Conservation (phyloP, 2,329 filamentous ascomycete species). For the Aspergillus brunneoviolaceus region DNA sequence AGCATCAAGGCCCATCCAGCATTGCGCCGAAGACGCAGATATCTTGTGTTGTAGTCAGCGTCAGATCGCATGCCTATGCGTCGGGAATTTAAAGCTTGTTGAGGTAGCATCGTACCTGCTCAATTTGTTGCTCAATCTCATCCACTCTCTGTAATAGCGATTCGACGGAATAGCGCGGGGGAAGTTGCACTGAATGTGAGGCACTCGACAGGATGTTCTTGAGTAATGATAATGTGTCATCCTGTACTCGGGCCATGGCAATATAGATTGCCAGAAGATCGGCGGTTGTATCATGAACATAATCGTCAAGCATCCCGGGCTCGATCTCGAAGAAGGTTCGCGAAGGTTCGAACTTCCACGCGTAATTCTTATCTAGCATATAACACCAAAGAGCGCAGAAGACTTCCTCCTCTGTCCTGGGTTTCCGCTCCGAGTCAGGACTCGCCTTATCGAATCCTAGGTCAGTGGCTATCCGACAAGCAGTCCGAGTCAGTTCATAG, state of each 20-base stretch:
- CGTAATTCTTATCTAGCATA: slow-evolving; percentile 24
- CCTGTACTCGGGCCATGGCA: slow-evolving; percentile 21
- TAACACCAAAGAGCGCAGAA: slow-evolving; percentile 27
- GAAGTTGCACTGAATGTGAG: too few species aligned
- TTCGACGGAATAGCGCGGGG: too few species aligned
- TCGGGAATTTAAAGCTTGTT: too few species aligned
- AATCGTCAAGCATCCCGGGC: slow-evolving; percentile 4
- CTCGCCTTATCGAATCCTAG: slow-evolving; percentile 10
- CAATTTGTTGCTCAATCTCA: too few species aligned
- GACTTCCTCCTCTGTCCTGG: slow-evolving; percentile 18
- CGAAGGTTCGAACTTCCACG: slow-evolving; percentile 18
- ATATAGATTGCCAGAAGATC: slow-evolving; percentile 21
- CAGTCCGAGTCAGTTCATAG: slow-evolving; percentile 20
- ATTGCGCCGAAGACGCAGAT: slow-evolving; percentile 20
- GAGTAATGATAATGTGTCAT: slow-evolving; percentile 14
- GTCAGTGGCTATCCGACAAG: slow-evolving; percentile 22
- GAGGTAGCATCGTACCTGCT: too few species aligned
- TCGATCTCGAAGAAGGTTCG: slow-evolving; percentile 1
- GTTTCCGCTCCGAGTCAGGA: not conserved
- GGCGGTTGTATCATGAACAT: not conserved
- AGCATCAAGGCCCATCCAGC: slow-evolving; percentile 16
- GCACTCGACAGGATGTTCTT: too few species aligned
- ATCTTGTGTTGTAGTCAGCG: too few species aligned
- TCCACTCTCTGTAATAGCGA: too few species aligned
- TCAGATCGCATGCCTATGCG: too few species aligned